These are phyloP conservation scores for Cladosporium sp. DNA, from an alignment of 2,329 filamentous ascomycete genomes.

Conservation along the genomic window DNA sequence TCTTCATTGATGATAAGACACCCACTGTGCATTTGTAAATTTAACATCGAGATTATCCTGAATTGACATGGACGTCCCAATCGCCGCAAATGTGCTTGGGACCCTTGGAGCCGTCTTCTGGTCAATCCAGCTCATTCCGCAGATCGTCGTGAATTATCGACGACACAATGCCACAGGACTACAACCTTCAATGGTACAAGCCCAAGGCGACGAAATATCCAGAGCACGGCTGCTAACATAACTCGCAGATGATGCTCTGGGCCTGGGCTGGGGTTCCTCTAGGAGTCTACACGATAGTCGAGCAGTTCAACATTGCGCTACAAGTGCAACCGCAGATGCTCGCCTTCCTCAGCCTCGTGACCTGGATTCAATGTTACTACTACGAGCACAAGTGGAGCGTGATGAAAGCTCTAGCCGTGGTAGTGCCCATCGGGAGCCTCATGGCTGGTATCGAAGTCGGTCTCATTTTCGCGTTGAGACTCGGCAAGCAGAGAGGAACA, in stretches of 20 bases:
- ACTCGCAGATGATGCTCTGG: constrained; percentile 59
- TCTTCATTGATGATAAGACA: too few species aligned
- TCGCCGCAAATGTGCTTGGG: constrained; percentile 56
- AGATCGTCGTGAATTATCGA: constrained; percentile 65
- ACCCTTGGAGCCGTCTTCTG: constrained; percentile 61
- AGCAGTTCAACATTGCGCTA: constrained; percentile 50
- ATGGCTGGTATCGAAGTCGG: constrained; percentile 58
- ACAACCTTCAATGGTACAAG: constrained; percentile 55
- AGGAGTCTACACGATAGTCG: constrained; percentile 57
- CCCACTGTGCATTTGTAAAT: too few species aligned
- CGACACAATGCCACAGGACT: constrained; percentile 63
- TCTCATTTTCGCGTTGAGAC: constrained; percentile 54
- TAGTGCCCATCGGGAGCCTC: constrained; percentile 48
- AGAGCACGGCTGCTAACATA: background rate
- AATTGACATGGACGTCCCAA: constrained; percentile 50
- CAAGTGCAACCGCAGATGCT: constrained; percentile 56
- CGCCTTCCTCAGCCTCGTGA: constrained; percentile 47
- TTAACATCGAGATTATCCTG: background rate
- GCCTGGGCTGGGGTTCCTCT: constrained; percentile 64
- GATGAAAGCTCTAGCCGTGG: constrained; percentile 44
- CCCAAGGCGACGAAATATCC: background rate
- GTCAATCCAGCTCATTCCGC: constrained; percentile 66
- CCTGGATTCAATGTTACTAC: constrained; percentile 55
- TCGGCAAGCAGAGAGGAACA: constrained; percentile 38
- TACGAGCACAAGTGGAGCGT: constrained; percentile 56